These are phyloP conservation scores for Nadsonia fulvescens DNA, from an alignment of 805 yeast species.

Conservation along the genomic window DNA sequence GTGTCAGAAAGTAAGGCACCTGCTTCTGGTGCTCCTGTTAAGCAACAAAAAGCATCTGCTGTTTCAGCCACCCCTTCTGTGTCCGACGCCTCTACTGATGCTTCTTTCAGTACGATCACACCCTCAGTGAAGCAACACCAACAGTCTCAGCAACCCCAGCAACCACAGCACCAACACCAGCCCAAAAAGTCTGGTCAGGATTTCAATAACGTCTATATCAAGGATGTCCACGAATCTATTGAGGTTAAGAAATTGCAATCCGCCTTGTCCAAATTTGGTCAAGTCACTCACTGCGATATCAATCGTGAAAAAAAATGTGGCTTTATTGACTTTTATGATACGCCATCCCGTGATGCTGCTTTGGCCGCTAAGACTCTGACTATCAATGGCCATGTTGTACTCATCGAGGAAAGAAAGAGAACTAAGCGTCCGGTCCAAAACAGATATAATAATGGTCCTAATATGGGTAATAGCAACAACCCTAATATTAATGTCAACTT, in stretches of 20 bases:
- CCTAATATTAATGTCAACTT: too few relatives aligned
- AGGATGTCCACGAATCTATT: slow-evolving; percentile 16
- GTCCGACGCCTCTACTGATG: slow-evolving; percentile 6
- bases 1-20: too few relatives aligned
- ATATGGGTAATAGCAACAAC: too few relatives aligned
- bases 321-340: slow-evolving; percentile 20
- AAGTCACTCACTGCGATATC: slow-evolving; percentile 18
- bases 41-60: slow-evolving; percentile 7
- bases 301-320: slow-evolving; percentile 18
- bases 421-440: too few relatives aligned
- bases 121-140: slow-evolving; percentile 1
- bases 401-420: slow-evolving; percentile 17
- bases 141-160: neutral
- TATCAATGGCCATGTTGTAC: slow-evolving; percentile 15
- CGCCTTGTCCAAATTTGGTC: slow-evolving; percentile 16
- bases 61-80: slow-evolving; percentile 7
- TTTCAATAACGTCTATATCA: slow-evolving; percentile 19
- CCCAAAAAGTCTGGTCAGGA: slow-evolving; percentile 9
- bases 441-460: too few relatives aligned
- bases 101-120: slow-evolving; percentile 3
- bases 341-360: slow-evolving; percentile 14
- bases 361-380: slow-evolving; percentile 13
- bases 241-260: slow-evolving; percentile 13
- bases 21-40: too few relatives aligned
- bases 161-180: slow-evolving; percentile 1